These are phyloP conservation scores for Daldinia bambusicola DNA, from an alignment of 495 filamentous ascomycete species.

Conservation along the genomic window DNA sequence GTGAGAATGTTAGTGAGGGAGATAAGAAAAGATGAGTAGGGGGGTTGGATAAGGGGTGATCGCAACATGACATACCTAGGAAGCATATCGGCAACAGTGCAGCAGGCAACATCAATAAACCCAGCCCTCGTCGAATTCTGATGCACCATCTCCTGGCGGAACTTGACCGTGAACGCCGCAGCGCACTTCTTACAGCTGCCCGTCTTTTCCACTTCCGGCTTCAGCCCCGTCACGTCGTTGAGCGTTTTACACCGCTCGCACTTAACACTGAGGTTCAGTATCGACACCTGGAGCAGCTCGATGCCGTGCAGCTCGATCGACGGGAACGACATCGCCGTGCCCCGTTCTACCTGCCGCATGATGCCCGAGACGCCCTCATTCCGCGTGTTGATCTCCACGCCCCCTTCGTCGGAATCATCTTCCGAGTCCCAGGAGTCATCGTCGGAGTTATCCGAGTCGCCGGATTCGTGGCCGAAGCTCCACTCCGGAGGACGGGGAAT, in stretches of 20 bases:
- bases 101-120: slow-evolving; percentile 84
- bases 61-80: slow-evolving; percentile 66
- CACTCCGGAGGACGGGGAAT: slow-evolving; percentile 89
- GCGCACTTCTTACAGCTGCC: slow-evolving; percentile 82
- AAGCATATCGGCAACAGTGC: slow-evolving; percentile 80
- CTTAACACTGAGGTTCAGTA: slow-evolving; percentile 78
- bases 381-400: slow-evolving; percentile 52
- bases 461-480: slow-evolving; percentile 61
- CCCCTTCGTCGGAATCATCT: slow-evolving; percentile 57
- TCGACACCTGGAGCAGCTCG: slow-evolving; percentile 77
- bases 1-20: slow-evolving; percentile 8
- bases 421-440: slow-evolving; percentile 48
- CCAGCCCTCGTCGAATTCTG: slow-evolving; percentile 78
- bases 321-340: slow-evolving; percentile 85
- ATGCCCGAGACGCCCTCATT: slow-evolving; percentile 54
- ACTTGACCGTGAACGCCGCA: slow-evolving; percentile 71
- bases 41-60: slow-evolving; percentile 6
- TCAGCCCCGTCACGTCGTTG: slow-evolving; percentile 76
- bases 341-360: slow-evolving; percentile 63
- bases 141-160: slow-evolving; percentile 81
- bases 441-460: slow-evolving; percentile 57
- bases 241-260: slow-evolving; percentile 86
- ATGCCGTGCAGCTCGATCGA: slow-evolving; percentile 82
- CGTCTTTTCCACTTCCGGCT: slow-evolving; percentile 53
- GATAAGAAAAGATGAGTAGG: not conserved